Evolutionary conservation across 2,329 filamentous ascomycete species (phyloP).

Genomic region (Claviceps paspali): DNA sequence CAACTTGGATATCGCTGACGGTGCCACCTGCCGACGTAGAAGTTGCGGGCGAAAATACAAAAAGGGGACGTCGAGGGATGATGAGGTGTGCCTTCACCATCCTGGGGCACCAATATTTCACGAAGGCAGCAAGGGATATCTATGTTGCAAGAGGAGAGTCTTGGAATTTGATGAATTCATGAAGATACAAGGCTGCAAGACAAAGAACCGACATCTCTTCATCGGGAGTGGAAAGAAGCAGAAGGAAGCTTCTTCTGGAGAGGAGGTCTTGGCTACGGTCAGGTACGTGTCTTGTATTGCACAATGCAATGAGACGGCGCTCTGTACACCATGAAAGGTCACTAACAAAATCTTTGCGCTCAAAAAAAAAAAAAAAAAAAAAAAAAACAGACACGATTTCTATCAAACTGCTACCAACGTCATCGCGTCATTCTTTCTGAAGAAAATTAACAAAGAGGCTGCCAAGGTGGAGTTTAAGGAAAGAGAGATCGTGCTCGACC

Average conservation of each 20-base stretch:
- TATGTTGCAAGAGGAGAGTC: conserved; percentile 88
- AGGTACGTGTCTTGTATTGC: conserved; percentile 41
- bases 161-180: conserved; percentile 97
- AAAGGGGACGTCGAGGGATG: conserved; percentile 42
- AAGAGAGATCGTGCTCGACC: conserved; percentile 55
- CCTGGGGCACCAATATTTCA: conserved; percentile 89
- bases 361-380: no score
- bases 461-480: conserved; percentile 57
- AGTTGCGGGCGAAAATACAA: conserved; percentile 56
- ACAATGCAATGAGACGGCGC: no score
- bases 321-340: no score
- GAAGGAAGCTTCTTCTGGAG: conserved; percentile 30
- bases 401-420: conserved; percentile 81
- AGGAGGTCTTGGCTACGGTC: conserved; percentile 67
- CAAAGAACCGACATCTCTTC: conserved; percentile 70
- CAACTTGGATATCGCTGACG: conserved; percentile 53
- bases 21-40: conserved; percentile 61
- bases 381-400: conserved; percentile 50
- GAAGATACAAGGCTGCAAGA: conserved; percentile 83
- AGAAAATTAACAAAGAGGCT: conserved; percentile 80
- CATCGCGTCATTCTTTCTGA: conserved; percentile 85
- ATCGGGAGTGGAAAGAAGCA: conserved; percentile 59
- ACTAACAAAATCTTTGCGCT: no score
- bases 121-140: conserved; percentile 95
- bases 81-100: conserved; percentile 74